Base-by-base conservation (phyloP, 2,329 filamentous ascomycete species). In the Paecilomyces sp. region DNA sequence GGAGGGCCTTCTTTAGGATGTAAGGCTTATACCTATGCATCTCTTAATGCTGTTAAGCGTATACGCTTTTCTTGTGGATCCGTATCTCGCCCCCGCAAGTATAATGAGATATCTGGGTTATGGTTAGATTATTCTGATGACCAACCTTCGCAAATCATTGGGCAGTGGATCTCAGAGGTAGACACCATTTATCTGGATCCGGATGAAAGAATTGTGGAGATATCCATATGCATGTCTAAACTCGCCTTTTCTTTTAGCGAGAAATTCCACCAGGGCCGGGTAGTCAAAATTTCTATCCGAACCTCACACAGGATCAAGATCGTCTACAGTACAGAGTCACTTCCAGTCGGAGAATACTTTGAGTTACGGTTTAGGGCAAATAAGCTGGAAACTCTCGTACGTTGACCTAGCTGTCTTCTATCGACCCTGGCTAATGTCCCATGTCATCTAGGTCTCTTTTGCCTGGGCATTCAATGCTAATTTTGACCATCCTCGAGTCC, bases 101-200 rank as follows among this genome's bases (percentile, higher is more conserved):
- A 8, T 1, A 51, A 15, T 12, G 47, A 51, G 47, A 51, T 51
- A n/a, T 51, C 47, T 15, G 47, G 47, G 22, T 11, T 51, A 24
- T 51, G 47, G 47, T 24, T 51, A 24, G 47, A 51, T 24, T 51
- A 51, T 15, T 51, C 11, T 15, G 47, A 51, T 8, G 9, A n/a
- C 4, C 47, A 51, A 18, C 47, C 47, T 51, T 24, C 47, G 47
- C n/a, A 6, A 15, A 58, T 58, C 22, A 33, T 55, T 11, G 57
- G 57, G 6, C 57, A 55, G 51, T 58, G 57, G 57, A 22, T 58
- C 36, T 55, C 52, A 52, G 57, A 58, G 52, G 31, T 28, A 25
- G 57, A 58, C 15, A 24, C 30, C 34, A 41, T 58, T 28, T 28
- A 33, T 9, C 31, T 58, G 5, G 52, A 41, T 7, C 50, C n/a